phyloP scores from a whole-genome alignment of 352 stramenopile genomes.

The Globisporangium spiculum region DNA sequence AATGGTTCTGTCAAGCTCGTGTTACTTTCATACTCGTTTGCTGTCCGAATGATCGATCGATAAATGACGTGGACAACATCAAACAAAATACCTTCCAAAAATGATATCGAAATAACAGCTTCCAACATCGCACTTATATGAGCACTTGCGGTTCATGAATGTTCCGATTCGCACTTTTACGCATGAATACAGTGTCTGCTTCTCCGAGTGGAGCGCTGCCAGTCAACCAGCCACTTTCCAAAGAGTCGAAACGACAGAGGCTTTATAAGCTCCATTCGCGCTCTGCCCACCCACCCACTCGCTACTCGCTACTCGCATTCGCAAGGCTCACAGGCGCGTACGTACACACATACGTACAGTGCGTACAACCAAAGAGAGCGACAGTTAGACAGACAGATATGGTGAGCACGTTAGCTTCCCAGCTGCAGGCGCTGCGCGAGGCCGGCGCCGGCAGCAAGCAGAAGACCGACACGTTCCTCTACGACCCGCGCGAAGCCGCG shows the following conservation, averaged over 20 bases:
- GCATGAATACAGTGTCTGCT: not conserved
- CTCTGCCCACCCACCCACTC: slow-evolving; percentile 1
- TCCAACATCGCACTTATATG: no score
- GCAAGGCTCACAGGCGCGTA: not conserved
- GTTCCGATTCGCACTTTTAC: not conserved
- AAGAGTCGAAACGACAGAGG: slow-evolving; percentile 16
- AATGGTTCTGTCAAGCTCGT: no score
- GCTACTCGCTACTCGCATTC: no score
- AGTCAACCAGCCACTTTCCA: slow-evolving; percentile 5
- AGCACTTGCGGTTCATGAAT: no score
- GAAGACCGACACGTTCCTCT: slow-evolving; percentile 82
- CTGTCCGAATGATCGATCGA: no score
- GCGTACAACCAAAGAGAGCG: not conserved
- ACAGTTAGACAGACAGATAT: slow-evolving; percentile 20
- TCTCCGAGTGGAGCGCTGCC: slow-evolving; percentile 2
- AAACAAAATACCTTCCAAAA: no score
- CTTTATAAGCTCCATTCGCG: slow-evolving; percentile 16
- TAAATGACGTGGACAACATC: no score
- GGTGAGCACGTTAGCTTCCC: slow-evolving; percentile 64
- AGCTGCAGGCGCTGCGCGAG: slow-evolving; percentile 82
- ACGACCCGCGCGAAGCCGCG: slow-evolving; percentile 77
- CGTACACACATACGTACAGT: not conserved
- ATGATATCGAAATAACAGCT: no score
- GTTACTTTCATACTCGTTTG: no score
- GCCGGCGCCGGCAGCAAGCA: slow-evolving; percentile 74